Conservation (phyloP, 805 yeast species). For the Henningerozyma blattae region DNA sequence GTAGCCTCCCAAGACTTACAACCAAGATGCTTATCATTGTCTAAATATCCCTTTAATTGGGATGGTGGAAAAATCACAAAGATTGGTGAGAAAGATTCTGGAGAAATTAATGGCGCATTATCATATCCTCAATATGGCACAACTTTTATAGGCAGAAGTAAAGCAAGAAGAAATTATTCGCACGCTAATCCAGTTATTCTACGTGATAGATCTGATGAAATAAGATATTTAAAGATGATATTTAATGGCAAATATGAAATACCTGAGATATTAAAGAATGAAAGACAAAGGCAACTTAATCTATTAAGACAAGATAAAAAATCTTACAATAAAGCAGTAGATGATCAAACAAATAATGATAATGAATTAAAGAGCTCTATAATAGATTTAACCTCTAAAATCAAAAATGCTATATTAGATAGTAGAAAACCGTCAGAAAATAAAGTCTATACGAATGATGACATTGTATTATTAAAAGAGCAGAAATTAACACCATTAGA, state of each 20-base stretch:
- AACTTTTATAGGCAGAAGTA: slow-evolving; percentile 17
- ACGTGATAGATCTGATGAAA: slow-evolving; percentile 16
- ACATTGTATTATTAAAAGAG: slow-evolving; percentile 19
- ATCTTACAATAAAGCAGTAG: too few species aligned
- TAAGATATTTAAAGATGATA: slow-evolving; percentile 21
- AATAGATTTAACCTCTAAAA: slow-evolving; percentile 17
- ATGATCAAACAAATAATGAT: too few species aligned
- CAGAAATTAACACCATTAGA: slow-evolving; percentile 17
- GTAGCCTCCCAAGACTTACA: too few species aligned
- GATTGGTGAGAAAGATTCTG: not conserved
- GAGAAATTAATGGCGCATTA: not conserved
- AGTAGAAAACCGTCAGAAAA: slow-evolving; percentile 6
- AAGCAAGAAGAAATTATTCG: slow-evolving; percentile 1
- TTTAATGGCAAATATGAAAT: slow-evolving; percentile 26
- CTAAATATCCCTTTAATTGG: not conserved
- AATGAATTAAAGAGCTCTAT: slow-evolving; percentile 10
- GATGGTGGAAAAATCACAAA: not conserved
- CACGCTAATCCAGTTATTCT: slow-evolving; percentile 5
- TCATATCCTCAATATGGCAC: slow-evolving; percentile 26
- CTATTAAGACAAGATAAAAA: slow-evolving; percentile 12
- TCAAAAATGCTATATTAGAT: slow-evolving; percentile 14
- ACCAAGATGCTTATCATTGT: not conserved
- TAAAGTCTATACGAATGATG: slow-evolving; percentile 9
- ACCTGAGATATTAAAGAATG: slow-evolving; percentile 19
- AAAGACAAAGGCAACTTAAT: slow-evolving; percentile 15